Evolutionary conservation across 306 rosid species (phyloP), one percentile per base, ranked within the genome.

Genomic region (Vigna hirtella): DNA sequence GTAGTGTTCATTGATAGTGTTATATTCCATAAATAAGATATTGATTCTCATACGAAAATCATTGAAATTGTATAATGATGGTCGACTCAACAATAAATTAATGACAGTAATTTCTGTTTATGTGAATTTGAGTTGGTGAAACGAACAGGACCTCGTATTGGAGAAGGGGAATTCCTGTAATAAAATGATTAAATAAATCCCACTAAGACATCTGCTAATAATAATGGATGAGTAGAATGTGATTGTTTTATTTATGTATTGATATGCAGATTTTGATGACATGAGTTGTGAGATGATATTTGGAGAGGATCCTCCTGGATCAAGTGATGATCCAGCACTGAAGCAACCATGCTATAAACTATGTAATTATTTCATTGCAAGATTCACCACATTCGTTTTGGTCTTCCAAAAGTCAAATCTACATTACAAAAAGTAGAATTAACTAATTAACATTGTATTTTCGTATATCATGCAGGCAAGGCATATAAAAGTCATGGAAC

Each of bases 241-340:
- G 22, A 59, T 76, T 70, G 34, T 76, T 11, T 66, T 66, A 16
- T 48, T n/a, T 81, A 77, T 57, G 52, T 72, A 55, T 45, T 76
- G 43, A 79, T 74, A 42, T 84, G 68, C 92, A 96, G 99, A 96
- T 83, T 96, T 93, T 93, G 98, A 93, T 63, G 99, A 96, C 79
- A 88, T 92, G 98, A 96, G 99, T 69, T 96, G 99, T 58, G 91
- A 96, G 87, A 96, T 96, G 99, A 82, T 88, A 78, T 96, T 88
- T 86, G 99, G 99, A 14, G 85, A 87, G 88, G 93, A 96, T 9
- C 94, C 99, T 73, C 93, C 96, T 4, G 86, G 86, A 73, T 45
- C 80, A 74, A 34, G 62, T 18, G 89, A 91, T 61, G 99, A 96
- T 86, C 97, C 98, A 77, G 98, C 90, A 68, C 86, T 93, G 43